Percentiles rank a stretch among this genome's conserved stretches.
Conservation (phyloP, 768 basidiomycete species). For the Cyclocybe aegerita region DNA sequence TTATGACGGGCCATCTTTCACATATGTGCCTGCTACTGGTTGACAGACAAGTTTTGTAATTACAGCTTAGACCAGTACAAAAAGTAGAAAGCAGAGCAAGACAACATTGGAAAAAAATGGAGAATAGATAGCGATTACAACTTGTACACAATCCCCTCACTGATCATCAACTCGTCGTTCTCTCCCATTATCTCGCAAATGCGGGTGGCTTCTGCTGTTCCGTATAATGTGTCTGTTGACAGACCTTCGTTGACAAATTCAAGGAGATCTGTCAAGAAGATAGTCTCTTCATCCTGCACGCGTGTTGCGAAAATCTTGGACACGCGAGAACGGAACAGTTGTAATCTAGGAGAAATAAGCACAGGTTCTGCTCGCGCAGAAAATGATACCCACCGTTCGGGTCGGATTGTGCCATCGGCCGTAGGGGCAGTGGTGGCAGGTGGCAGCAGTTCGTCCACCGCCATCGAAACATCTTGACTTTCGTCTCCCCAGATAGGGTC, state of each 20-base stretch:
- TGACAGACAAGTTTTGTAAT: no score
- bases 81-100: constrained; percentile 1
- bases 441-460: constrained; percentile 35
- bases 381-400: constrained; percentile 54
- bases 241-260: constrained; percentile 79
- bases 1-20: no score
- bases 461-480: constrained; percentile 67
- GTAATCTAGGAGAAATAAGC: constrained; percentile 46
- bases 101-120: constrained; percentile 1
- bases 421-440: constrained; percentile 31
- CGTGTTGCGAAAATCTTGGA: constrained; percentile 67
- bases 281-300: constrained; percentile 74
- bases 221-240: constrained; percentile 66
- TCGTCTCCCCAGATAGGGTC: constrained; percentile 70
- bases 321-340: constrained; percentile 78
- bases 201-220: constrained; percentile 75
- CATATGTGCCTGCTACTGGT: no score
- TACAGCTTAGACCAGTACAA: neutral
- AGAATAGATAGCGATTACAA: constrained; percentile 40
- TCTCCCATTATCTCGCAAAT: constrained; percentile 77
- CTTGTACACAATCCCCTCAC: constrained; percentile 84
- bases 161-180: constrained; percentile 82
- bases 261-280: constrained; percentile 69
- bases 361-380: neutral
- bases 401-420: constrained; percentile 43